Evolutionary conservation across 2,329 filamentous ascomycete species (phyloP).

Genomic region (Fusarium veterinarium): DNA sequence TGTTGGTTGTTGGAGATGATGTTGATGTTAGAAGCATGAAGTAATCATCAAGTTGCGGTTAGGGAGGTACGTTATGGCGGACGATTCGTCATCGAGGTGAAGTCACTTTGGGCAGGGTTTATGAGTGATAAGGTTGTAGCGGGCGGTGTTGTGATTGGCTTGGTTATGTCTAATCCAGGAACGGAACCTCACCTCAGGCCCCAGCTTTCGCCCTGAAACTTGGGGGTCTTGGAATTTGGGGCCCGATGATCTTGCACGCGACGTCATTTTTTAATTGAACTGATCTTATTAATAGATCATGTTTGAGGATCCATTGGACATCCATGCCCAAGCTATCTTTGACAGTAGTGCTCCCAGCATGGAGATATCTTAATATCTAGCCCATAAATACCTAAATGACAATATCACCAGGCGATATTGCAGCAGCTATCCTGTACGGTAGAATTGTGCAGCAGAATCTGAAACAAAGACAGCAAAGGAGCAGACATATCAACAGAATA

Average conservation of each 20-base stretch:
- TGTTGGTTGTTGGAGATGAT: constrained; percentile 25
- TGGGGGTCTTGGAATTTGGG: constrained; percentile 13
- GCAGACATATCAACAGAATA: background rate
- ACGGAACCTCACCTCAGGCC: constrained; percentile 19
- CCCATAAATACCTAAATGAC: background rate
- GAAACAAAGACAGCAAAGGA: background rate
- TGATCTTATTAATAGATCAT: background rate
- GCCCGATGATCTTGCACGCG: background rate
- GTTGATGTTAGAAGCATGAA: constrained; percentile 24
- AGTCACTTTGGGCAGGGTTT: constrained; percentile 35
- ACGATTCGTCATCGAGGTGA: constrained; percentile 47
- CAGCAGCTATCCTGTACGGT: too few relatives aligned
- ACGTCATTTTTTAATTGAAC: constrained; percentile 26
- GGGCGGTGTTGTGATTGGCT: constrained; percentile 36
- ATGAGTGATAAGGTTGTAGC: constrained; percentile 42
- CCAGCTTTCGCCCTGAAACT: constrained; percentile 20
- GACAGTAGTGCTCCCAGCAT: too few relatives aligned
- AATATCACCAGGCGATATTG: background rate
- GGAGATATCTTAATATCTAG: background rate
- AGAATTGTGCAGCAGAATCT: background rate
- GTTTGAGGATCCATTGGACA: background rate
- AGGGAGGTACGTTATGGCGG: constrained; percentile 19
- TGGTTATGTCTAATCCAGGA: constrained; percentile 30
- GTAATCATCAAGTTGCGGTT: constrained; percentile 20
- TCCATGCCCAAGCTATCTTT: background rate